Percentiles rank a stretch among this genome's conserved stretches.
These are phyloP conservation scores for Claviceps spartinae DNA, from an alignment of 2,329 filamentous ascomycete genomes.

Conservation along the genomic window DNA sequence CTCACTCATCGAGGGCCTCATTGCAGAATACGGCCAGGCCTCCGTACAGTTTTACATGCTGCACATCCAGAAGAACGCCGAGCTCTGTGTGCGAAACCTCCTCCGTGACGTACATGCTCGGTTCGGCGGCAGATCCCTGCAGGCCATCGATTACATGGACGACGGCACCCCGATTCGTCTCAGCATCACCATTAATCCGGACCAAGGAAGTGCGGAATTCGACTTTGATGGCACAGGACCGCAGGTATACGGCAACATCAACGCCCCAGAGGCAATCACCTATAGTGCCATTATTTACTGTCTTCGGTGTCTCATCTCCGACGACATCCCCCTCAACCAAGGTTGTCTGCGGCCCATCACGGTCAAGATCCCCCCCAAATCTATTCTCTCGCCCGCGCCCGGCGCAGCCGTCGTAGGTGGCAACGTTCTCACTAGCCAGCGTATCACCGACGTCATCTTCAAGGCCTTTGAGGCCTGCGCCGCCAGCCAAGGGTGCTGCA, in stretches of 20 bases:
- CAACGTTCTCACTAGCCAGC: constrained; percentile 46
- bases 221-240: constrained; percentile 70
- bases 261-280: constrained; percentile 69
- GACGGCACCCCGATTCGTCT: constrained; percentile 67
- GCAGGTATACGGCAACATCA: constrained; percentile 69
- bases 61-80: constrained; percentile 67
- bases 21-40: constrained; percentile 63
- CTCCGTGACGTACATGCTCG: constrained; percentile 57
- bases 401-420: constrained; percentile 71
- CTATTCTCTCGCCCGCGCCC: constrained; percentile 62
- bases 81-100: constrained; percentile 57
- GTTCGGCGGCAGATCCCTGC: constrained; percentile 57
- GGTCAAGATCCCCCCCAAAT: constrained; percentile 58
- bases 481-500: constrained; percentile 67
- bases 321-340: constrained; percentile 75
- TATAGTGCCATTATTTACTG: constrained; percentile 85
- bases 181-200: constrained; percentile 59
- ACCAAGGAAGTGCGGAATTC: constrained; percentile 65
- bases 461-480: constrained; percentile 71
- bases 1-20: constrained; percentile 61
- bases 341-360: constrained; percentile 65
- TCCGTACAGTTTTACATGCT: constrained; percentile 78
- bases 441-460: constrained; percentile 31
- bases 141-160: constrained; percentile 70
- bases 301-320: constrained; percentile 61